phyloP scores from a whole-genome alignment of 495 filamentous ascomycete species.

The Pseudoneurospora amorphoporcata region DNA sequence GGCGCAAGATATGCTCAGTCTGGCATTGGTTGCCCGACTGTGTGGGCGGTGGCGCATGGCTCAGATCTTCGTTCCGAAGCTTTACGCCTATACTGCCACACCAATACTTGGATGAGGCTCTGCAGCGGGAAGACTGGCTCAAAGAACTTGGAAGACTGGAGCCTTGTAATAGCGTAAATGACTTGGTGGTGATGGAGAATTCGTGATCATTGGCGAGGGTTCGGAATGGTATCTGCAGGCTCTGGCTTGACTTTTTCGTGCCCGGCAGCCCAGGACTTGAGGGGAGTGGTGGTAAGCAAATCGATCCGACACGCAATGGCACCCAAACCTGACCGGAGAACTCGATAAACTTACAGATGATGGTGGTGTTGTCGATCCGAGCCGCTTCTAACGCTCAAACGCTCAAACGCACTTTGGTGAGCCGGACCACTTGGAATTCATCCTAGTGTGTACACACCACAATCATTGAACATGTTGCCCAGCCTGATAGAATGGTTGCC shows the following conservation, averaged over 20 bases:
- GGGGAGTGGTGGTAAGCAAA: not conserved
- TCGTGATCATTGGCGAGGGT: not conserved
- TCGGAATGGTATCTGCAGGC: not conserved
- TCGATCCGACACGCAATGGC: not conserved
- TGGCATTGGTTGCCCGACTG: not conserved
- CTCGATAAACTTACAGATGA: not conserved
- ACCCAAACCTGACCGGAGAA: not conserved
- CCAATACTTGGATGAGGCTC: not conserved
- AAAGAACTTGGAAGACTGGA: not conserved
- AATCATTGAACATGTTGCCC: not conserved
- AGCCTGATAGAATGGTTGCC: not conserved
- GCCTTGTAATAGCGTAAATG: not conserved
- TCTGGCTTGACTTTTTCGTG: not conserved
- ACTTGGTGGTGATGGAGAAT: not conserved
- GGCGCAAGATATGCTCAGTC: not conserved
- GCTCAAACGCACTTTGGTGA: not conserved
- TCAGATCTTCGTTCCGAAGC: not conserved
- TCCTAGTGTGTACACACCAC: not conserved
- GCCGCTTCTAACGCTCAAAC: not conserved
- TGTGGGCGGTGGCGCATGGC: not conserved
- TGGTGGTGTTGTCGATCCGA: not conserved
- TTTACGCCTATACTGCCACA: not conserved
- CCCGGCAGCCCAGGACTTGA: not conserved
- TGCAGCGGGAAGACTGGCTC: not conserved
- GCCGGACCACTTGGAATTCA: not conserved